Evolutionary conservation across 345 rosid genomes (phyloP).

Genomic region (Eucalyptus pumila): DNA sequence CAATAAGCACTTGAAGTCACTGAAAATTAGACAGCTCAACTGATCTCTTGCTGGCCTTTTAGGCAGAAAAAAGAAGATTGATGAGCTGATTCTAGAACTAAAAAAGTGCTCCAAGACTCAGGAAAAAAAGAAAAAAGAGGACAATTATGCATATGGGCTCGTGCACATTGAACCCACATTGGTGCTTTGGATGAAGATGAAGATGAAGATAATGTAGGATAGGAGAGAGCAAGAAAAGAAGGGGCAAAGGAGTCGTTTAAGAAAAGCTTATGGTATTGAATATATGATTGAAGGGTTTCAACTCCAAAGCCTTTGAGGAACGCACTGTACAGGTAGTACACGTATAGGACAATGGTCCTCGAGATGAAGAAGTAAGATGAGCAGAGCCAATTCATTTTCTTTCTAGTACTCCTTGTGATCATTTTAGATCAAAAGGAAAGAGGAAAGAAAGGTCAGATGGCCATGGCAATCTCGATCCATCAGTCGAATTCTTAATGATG

Average conservation of each 20-base stretch:
- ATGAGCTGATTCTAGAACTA: neutral
- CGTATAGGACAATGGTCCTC: neutral
- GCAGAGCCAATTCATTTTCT: neutral
- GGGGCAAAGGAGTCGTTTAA: neutral
- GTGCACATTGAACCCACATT: neutral
- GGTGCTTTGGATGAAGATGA: neutral
- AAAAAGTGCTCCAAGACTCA: neutral
- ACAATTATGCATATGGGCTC: neutral
- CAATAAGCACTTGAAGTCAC: constrained; percentile 7
- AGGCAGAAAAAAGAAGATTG: neutral
- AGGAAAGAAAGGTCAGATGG: neutral
- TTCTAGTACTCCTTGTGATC: neutral
- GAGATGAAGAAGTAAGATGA: neutral
- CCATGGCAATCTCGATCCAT: neutral
- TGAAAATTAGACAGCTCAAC: constrained; percentile 23
- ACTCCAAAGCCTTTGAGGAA: neutral
- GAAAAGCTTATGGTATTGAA: neutral
- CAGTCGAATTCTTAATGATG: neutral
- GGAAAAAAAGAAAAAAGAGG: neutral
- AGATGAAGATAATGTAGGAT: neutral
- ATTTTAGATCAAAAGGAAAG: neutral
- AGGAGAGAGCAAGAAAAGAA: neutral
- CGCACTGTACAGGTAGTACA: neutral
- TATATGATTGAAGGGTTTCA: neutral
- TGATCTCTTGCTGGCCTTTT: neutral